A percentile compares a stretch with the other conserved stretches of the same genome.
Evolutionary conservation across 2,329 filamentous ascomycete species (phyloP).

Genomic region (Fusarium siculi): DNA sequence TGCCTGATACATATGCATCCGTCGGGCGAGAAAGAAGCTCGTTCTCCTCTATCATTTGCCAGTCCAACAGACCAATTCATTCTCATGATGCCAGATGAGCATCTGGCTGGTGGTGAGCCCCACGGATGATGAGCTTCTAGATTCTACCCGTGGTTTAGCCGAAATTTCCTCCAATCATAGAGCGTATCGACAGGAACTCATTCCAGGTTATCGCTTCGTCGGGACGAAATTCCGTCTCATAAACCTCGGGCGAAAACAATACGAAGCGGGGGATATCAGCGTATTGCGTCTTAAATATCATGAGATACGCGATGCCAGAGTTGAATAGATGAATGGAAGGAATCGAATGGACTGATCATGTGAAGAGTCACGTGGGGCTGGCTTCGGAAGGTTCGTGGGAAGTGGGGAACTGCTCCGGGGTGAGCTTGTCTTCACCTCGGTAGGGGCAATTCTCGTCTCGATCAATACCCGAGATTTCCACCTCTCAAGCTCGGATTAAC

Average conservation of each 20-base stretch:
- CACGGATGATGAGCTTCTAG: constrained; percentile 17
- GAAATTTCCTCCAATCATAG: constrained; percentile 1
- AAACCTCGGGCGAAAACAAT: neutral
- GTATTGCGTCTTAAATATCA: neutral
- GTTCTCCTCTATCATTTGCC: constrained; percentile 25
- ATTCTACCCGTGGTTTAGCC: constrained; percentile 20
- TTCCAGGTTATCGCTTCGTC: constrained; percentile 26
- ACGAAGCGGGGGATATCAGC: neutral
- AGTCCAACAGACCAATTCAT: constrained; percentile 6
- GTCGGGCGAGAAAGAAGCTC: neutral
- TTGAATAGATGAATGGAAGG: neutral
- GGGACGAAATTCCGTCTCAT: constrained; percentile 34
- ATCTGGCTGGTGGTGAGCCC: constrained; percentile 34
- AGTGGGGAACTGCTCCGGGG: neutral
- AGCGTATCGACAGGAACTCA: neutral
- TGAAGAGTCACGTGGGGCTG: neutral
- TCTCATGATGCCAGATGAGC: constrained; percentile 37
- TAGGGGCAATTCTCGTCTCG: neutral
- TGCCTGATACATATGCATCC: constrained; percentile 30
- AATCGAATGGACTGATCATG: neutral
- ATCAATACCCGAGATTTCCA: neutral
- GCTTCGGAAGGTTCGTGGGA: neutral
- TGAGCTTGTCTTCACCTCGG: neutral
- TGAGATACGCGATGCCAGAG: neutral
- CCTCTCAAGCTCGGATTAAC: neutral